These are phyloP conservation scores for Cucurbitaria berberidis DNA, from an alignment of 2,329 filamentous ascomycete species.

Conservation along the genomic window DNA sequence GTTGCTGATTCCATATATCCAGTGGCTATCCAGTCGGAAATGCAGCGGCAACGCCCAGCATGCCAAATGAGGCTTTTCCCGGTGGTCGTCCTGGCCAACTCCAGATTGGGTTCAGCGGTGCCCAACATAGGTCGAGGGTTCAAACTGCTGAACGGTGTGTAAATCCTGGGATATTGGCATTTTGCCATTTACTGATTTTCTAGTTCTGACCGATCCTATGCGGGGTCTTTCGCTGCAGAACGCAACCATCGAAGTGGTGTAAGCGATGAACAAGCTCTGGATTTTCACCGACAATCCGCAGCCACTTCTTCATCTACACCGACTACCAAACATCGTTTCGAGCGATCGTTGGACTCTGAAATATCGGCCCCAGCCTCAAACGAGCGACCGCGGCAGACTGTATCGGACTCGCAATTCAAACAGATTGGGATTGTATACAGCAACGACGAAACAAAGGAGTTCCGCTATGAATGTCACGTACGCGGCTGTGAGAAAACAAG, in stretches of 20 bases:
- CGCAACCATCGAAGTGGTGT: background rate
- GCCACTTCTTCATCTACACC: background rate
- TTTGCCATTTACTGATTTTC: background rate
- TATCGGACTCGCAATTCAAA: background rate
- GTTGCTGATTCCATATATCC: background rate
- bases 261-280: background rate
- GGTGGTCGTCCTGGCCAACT: background rate
- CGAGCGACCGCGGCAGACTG: background rate
- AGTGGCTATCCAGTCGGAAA: background rate
- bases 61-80: background rate
- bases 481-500: background rate
- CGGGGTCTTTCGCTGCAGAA: background rate
- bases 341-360: background rate
- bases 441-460: background rate
- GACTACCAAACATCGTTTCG: background rate
- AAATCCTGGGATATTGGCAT: too few species aligned
- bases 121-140: background rate
- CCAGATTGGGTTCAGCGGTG: background rate
- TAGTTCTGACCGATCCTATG: background rate
- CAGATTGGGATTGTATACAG: background rate
- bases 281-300: background rate
- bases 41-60: background rate
- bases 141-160: background rate
- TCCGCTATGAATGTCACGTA: background rate
- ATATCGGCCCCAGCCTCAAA: background rate